These are phyloP conservation scores for Penicillium sp. DNA, from an alignment of 2,329 filamentous ascomycete genomes.

Conservation along the genomic window DNA sequence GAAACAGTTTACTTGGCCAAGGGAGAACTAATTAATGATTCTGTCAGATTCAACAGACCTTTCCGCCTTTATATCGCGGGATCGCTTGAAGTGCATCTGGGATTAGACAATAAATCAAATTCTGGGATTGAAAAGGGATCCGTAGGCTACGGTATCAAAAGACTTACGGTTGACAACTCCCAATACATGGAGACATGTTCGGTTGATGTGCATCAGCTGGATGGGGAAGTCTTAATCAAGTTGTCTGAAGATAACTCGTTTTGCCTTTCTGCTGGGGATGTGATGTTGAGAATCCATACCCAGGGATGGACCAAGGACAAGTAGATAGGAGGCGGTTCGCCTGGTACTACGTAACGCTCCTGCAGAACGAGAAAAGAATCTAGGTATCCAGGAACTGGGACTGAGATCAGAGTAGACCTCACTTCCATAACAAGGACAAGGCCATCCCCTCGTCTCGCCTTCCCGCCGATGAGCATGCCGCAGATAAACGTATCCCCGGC, in stretches of 20 bases:
- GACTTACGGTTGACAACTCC: background rate
- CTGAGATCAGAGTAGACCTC: no score
- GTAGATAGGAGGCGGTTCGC: no score
- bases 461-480: no score
- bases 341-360: no score
- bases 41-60: background rate
- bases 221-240: background rate
- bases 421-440: no score
- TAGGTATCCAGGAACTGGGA: no score
- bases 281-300: background rate
- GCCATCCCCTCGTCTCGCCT: no score
- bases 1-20: background rate
- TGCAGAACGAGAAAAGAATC: no score
- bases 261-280: conserved; percentile 1
- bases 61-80: background rate
- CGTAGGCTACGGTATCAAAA: background rate
- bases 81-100: background rate
- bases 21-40: background rate
- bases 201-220: background rate
- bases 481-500: no score
- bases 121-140: no score
- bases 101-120: background rate
- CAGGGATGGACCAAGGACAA: no score
- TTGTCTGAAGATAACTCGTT: background rate
- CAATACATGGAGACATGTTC: background rate